phyloP scores from a whole-genome alignment of 2,329 filamentous ascomycete genomes.

The Metarhizium album region DNA sequence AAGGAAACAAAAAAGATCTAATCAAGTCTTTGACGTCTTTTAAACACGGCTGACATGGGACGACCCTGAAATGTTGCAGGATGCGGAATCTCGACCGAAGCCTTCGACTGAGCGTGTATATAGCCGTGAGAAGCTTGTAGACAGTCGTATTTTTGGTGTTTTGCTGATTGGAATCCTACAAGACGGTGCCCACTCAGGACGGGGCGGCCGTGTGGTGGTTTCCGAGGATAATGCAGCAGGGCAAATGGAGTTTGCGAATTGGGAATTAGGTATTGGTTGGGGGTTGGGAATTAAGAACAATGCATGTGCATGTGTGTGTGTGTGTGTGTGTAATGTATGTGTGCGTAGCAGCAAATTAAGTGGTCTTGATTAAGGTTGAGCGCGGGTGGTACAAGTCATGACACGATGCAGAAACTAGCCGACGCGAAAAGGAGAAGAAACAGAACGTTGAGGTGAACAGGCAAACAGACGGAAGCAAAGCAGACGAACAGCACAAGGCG shows the following conservation, averaged over 20 bases:
- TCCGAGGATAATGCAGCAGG: background rate
- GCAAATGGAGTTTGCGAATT: background rate
- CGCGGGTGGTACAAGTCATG: background rate
- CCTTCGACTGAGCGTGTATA: background rate
- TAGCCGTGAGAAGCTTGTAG: background rate
- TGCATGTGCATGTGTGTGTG: background rate
- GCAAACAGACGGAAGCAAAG: background rate
- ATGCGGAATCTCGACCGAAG: background rate
- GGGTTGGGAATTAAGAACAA: background rate
- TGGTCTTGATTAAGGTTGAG: background rate
- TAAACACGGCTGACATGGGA: background rate
- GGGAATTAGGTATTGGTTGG: background rate
- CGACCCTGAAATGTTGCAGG: background rate
- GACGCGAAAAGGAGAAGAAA: background rate
- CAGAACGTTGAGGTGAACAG: background rate
- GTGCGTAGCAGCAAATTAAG: background rate
- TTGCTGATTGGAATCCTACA: background rate
- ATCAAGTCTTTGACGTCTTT: no score
- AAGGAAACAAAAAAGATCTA: background rate
- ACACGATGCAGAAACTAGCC: background rate
- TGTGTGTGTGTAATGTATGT: background rate
- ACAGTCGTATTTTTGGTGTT: background rate
- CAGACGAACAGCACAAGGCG: background rate
- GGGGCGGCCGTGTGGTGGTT: background rate
- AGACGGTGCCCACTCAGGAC: background rate